Evolutionary conservation across 2,329 filamentous ascomycete genomes (phyloP), one percentile per base, ranked within the genome.

Genomic region (Botrytis deweyae): DNA sequence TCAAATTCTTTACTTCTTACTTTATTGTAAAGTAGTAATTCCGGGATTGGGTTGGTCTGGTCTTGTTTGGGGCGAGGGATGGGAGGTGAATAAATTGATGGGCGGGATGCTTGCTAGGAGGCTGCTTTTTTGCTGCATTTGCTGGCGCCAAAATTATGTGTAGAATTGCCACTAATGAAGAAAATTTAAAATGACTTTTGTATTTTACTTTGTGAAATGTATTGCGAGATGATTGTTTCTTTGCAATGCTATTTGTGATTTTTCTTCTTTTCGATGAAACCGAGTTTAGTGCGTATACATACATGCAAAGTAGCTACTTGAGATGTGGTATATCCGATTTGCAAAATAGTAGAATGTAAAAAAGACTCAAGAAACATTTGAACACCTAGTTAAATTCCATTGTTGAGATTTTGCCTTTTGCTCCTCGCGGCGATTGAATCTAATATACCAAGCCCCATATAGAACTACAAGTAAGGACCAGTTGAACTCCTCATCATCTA

Each of bases 161-260:
- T 68, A 68, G 66, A 66, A 68, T 58, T 68, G n/a, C 49, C n/a
- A 42, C 22, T 42, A 68, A 68, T 68, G 49, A 58, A 58, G 10
- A 58, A 25, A 22, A 6, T 25, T 42, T 33, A 33, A 42, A 40
- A 42, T 25, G 36, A 33, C 1, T 33, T 29, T 58, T 58, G 66
- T 8, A 12, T 8, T 7, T 55, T 29, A 29, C 22, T 29, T 58
- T 25, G 66, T 42, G 36, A 58, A 1, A 1, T 68, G 2, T 20
- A 5, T 29, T 52, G 22, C 55, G 25, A 38, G 4, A 38, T 67
- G 46, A 3, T n/a, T n/a, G 46, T 46, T 40, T 42, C 22, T 33
- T 10, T 55, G 66, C 18, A 33, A 40, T 33, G n/a, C 20, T 14
- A 25, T 10, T 18, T 4, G 46, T 10, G 16, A 42, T 4, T 14